These are phyloP conservation scores for Backusella circina DNA, from an alignment of 192 early-diverging fungal genomes.

Conservation along the genomic window DNA sequence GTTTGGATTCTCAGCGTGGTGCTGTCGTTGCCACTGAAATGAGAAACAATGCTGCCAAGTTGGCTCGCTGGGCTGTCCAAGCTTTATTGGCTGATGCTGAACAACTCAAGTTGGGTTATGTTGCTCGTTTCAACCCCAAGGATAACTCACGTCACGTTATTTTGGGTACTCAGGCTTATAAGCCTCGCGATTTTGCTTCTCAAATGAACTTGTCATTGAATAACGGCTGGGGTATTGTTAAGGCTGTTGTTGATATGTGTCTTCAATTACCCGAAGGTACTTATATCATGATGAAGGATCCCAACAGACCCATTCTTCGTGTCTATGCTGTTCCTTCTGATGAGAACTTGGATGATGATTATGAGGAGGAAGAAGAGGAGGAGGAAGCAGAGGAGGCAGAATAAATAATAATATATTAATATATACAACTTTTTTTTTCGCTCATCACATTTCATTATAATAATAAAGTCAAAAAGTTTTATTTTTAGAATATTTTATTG, in stretches of 20 bases:
- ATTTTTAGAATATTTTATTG: not conserved
- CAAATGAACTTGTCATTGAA: conserved; percentile 86
- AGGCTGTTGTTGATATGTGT: conserved; percentile 89
- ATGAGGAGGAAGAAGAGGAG: conserved; percentile 44
- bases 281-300: conserved; percentile 94
- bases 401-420: conserved; percentile 8
- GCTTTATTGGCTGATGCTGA: conserved; percentile 84
- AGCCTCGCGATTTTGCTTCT: conserved; percentile 83
- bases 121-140: conserved; percentile 72
- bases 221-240: conserved; percentile 95
- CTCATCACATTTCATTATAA: not conserved
- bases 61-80: conserved; percentile 95
- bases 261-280: conserved; percentile 86
- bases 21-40: conserved; percentile 96
- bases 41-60: conserved; percentile 95
- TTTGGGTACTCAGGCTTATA: conserved; percentile 80
- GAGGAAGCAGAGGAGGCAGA: conserved; percentile 44
- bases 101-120: conserved; percentile 84
- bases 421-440: not conserved
- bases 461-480: conserved; percentile 1
- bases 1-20: conserved; percentile 91
- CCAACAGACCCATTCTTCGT: conserved; percentile 87
- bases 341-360: conserved; percentile 66
- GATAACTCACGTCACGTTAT: conserved; percentile 80
- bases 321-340: conserved; percentile 75